A percentile compares a stretch with the other conserved stretches of the same genome.
Evolutionary conservation across 1,139 yeast species (phyloP).

Genomic region (Hemisphaericaspora lyxosophila): DNA sequence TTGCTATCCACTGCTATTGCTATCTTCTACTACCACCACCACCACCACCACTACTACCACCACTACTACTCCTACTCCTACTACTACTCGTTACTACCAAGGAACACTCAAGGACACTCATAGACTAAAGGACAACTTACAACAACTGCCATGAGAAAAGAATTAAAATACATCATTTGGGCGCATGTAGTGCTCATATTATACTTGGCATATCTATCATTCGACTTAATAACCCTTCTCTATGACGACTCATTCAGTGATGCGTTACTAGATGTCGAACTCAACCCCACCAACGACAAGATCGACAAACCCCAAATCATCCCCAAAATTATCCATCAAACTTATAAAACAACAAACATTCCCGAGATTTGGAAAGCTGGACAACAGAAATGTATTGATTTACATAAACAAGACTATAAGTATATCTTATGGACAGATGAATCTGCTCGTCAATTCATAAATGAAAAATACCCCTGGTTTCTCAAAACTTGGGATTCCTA

Average conservation of each 20-base stretch:
- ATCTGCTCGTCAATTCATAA: slow-evolving; percentile 75
- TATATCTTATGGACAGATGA: slow-evolving; percentile 91
- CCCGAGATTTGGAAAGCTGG: slow-evolving; percentile 83
- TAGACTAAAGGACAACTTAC: not conserved
- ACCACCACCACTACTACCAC: not conserved
- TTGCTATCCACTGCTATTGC: too few relatives aligned
- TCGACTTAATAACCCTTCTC: slow-evolving; percentile 73
- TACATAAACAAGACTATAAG: slow-evolving; percentile 77
- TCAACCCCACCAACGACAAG: slow-evolving; percentile 45
- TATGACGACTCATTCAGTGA: slow-evolving; percentile 70
- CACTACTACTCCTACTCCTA: not conserved
- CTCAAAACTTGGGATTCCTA: slow-evolving; percentile 74
- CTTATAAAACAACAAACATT: slow-evolving; percentile 74
- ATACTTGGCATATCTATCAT: slow-evolving; percentile 60
- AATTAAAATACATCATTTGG: slow-evolving; percentile 57
- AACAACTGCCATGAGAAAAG: slow-evolving; percentile 46
- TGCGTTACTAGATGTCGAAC: slow-evolving; percentile 59
- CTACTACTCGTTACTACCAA: not conserved
- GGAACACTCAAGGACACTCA: not conserved
- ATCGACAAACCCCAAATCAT: slow-evolving; percentile 53
- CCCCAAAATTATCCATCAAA: slow-evolving; percentile 92
- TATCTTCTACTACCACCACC: not conserved
- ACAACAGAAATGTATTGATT: slow-evolving; percentile 69
- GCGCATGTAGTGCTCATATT: slow-evolving; percentile 57
- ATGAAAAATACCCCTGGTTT: slow-evolving; percentile 84